Evolutionary conservation across 441 rosid genomes (phyloP).

Genomic region (Populus trichocarpa): DNA sequence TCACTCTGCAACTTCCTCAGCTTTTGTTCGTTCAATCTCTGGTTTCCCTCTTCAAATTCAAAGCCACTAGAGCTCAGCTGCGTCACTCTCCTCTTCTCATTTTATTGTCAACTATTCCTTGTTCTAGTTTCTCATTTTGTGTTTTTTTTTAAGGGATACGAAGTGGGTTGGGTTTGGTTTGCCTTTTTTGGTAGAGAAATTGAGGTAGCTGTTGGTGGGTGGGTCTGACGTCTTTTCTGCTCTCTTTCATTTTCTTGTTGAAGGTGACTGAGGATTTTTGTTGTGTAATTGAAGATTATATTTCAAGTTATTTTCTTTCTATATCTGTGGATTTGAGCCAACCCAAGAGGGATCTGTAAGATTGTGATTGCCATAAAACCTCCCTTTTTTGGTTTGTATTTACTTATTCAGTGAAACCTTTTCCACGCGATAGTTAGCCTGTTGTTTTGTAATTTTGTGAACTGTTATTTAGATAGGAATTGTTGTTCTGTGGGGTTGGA

Average conservation of each 20-base stretch:
- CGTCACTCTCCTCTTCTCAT: slow-evolving; percentile 15
- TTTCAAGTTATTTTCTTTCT: not conserved
- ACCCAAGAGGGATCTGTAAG: not conserved
- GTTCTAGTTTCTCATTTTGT: slow-evolving; percentile 9
- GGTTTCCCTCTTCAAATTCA: slow-evolving; percentile 29
- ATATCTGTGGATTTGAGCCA: not conserved
- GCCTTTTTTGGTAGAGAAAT: slow-evolving; percentile 40
- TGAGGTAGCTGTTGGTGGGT: slow-evolving; percentile 31
- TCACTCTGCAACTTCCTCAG: slow-evolving; percentile 24
- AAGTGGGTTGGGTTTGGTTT: slow-evolving; percentile 41
- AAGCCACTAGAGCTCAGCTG: slow-evolving; percentile 24
- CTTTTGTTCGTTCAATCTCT: slow-evolving; percentile 10
- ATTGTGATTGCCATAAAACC: not conserved
- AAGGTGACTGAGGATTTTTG: slow-evolving; percentile 17
- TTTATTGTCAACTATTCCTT: not conserved
- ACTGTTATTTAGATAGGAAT: slow-evolving; percentile 21
- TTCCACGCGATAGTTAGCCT: slow-evolving; percentile 13
- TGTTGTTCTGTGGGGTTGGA: slow-evolving; percentile 32
- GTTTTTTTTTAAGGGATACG: slow-evolving; percentile 27
- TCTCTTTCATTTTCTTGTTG: slow-evolving; percentile 22
- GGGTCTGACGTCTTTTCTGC: slow-evolving; percentile 31
- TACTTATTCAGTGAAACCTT: slow-evolving; percentile 14
- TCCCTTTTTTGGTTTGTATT: slow-evolving; percentile 6
- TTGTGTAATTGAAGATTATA: not conserved
- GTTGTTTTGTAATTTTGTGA: slow-evolving; percentile 13